Evolutionary conservation across 2,329 filamentous ascomycete species (phyloP), one percentile per base, ranked within the genome.

Genomic region (Cercospora sp.): DNA sequence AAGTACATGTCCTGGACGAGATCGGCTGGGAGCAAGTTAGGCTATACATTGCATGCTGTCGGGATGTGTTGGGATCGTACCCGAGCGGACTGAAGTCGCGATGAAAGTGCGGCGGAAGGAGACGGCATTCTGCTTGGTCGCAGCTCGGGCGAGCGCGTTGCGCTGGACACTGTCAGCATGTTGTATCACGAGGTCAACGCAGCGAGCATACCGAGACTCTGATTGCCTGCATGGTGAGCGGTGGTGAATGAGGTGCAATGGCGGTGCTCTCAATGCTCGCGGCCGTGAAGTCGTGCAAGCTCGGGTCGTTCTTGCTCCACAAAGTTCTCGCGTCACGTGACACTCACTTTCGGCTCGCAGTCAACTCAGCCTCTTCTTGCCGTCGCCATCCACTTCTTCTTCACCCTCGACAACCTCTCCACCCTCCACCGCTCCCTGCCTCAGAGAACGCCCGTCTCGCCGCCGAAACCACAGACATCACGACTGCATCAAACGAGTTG

Each of bases 1-100:
- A 99, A 89, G 87, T 99, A 99, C 80, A 99, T 88, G 81, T 98
- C 94, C 85, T 98, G 95, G 77, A 99, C 92, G 78, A 97, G 89
- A 83, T 99, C 95, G 89, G 92, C 95, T 98, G 69, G 3, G 8
- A 37, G 9, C 2, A 24, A 16, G 30, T 59, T 37, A 59, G 55
- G 32, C 55, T 21, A 37, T 7, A 24, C 3, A 7, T 55, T 5
- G 26, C 5, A 28, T 32, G 9, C 55, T 37, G 28, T 59, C n/a
- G 55, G n/a, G 5, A 59, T 24, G 18, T 45, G 32, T 82, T 53
- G 26, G 45, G 28, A 16, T 30, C 80, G 78, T 85, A 89, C 88
- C 87, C 85, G 86, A 85, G 79, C 87, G 85, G 78, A 86, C 82
- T 75, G 85, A 84, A 72, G 85, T 84, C 73, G 85, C 85, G 81